Conservation (phyloP, 148 eudicot species). For the Spergularia marina region DNA sequence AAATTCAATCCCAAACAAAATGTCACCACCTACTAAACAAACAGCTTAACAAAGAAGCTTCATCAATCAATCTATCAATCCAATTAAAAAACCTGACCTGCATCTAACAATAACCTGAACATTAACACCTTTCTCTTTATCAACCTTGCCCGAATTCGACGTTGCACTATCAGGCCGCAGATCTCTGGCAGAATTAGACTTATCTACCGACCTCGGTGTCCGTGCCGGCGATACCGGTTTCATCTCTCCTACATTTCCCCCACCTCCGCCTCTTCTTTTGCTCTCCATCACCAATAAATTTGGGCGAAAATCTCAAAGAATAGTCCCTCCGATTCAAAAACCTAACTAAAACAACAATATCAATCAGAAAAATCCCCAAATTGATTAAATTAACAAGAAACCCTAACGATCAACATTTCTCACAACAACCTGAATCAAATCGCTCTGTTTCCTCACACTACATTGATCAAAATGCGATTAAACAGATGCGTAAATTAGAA, state of each 20-base stretch:
- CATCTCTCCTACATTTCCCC: conserved; percentile 39
- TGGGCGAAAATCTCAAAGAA: background rate
- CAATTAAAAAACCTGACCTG: conserved; percentile 53
- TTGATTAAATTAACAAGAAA: background rate
- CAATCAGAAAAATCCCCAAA: conserved; percentile 2
- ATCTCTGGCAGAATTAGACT: conserved; percentile 58
- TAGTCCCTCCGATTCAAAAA: conserved; percentile 2
- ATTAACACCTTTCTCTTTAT: conserved; percentile 91
- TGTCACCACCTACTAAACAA: conserved; percentile 7
- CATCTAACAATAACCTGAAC: conserved; percentile 93
- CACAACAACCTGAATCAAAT: conserved; percentile 1
- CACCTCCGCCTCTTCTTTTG: conserved; percentile 42
- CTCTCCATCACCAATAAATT: conserved; percentile 50
- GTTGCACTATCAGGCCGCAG: conserved; percentile 50
- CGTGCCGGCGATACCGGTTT: conserved; percentile 64
- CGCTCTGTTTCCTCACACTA: background rate
- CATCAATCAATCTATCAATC: conserved; percentile 10
- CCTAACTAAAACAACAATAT: background rate
- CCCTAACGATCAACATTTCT: conserved; percentile 25
- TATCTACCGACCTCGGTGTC: conserved; percentile 82
- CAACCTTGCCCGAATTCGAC: conserved; percentile 48
- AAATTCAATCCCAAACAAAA: conserved; percentile 7
- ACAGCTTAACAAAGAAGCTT: conserved; percentile 1
- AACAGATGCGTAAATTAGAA: background rate
- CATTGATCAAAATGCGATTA: conserved; percentile 1